Conservation (phyloP, 1,284 basidiomycete species). For the Phellopilus nigrolimitatus region DNA sequence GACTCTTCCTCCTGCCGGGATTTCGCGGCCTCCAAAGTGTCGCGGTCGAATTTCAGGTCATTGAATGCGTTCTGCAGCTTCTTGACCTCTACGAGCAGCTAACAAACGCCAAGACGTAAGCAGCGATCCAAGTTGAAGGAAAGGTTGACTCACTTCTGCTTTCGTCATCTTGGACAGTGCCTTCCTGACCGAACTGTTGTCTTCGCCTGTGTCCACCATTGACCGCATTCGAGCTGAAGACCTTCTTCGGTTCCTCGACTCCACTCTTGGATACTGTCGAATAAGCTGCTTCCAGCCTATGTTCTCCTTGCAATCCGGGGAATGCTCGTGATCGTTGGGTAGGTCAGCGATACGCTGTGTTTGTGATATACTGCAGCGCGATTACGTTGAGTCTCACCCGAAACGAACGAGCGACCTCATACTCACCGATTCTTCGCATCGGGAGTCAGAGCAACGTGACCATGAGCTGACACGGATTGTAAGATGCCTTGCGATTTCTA, state of each 20-base stretch:
- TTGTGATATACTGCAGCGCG: constrained; percentile 18
- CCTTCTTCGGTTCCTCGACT: not conserved
- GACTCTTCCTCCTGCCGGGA: constrained; percentile 21
- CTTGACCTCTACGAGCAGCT: constrained; percentile 8
- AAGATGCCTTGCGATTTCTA: constrained; percentile 38
- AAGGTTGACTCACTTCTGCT: constrained; percentile 32
- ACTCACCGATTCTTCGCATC: constrained; percentile 43
- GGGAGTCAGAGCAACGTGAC: constrained; percentile 38
- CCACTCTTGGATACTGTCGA: not conserved
- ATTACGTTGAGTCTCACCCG: not conserved
- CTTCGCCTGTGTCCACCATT: too few relatives aligned
- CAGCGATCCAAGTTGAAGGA: not conserved
- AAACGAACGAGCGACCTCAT: not conserved
- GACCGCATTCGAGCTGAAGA: not conserved
- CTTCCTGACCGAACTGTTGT: not conserved
- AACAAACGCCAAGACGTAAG: not conserved
- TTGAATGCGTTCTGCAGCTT: constrained; percentile 27
- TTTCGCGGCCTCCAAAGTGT: constrained; percentile 20
- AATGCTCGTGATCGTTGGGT: constrained; percentile 4
- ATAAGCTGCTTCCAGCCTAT: constrained; percentile 2
- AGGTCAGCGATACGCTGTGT: not conserved
- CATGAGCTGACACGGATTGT: constrained; percentile 29
- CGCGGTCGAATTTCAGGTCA: constrained; percentile 12
- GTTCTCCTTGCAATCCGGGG: constrained; percentile 3
- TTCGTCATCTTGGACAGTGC: constrained; percentile 34